Percentiles rank a stretch among this genome's conserved stretches.
Conservation (phyloP, 306 rosid genomes). For the Vicia sativa region DNA sequence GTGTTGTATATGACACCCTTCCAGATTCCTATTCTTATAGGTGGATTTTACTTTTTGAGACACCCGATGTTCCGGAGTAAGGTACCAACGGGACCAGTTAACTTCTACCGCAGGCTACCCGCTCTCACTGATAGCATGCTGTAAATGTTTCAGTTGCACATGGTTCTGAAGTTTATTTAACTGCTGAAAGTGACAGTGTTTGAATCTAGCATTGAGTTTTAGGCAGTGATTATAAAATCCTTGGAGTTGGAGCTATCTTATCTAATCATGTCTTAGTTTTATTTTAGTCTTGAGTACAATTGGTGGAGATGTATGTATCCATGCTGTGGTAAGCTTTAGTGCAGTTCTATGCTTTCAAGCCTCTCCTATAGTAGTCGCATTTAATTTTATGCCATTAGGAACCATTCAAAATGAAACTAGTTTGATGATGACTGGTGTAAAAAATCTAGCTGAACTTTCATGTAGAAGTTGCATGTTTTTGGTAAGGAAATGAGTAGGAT, state of each 20-base stretch:
- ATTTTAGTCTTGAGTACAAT: constrained; percentile 9
- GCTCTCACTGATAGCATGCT: constrained; percentile 86
- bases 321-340: constrained; percentile 8
- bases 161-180: background rate
- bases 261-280: constrained; percentile 29
- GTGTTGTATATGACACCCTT: constrained; percentile 77
- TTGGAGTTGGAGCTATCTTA: constrained; percentile 17
- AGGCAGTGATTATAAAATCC: constrained; percentile 42
- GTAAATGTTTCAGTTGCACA: constrained; percentile 38
- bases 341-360: constrained; percentile 5
- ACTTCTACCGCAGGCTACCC: constrained; percentile 87
- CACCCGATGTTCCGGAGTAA: constrained; percentile 79
- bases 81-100: constrained; percentile 66
- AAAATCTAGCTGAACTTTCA: background rate
- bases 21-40: constrained; percentile 55
- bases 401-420: no score
- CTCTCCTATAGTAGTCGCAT: background rate
- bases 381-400: background rate
- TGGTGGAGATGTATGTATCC: constrained; percentile 25
- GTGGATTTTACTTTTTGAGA: constrained; percentile 82
- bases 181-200: constrained; percentile 26
- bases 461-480: background rate
- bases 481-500: background rate
- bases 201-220: constrained; percentile 23
- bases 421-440: background rate